Base-by-base conservation (phyloP, 305 asterid genomes). In the Withania somnifera region DNA sequence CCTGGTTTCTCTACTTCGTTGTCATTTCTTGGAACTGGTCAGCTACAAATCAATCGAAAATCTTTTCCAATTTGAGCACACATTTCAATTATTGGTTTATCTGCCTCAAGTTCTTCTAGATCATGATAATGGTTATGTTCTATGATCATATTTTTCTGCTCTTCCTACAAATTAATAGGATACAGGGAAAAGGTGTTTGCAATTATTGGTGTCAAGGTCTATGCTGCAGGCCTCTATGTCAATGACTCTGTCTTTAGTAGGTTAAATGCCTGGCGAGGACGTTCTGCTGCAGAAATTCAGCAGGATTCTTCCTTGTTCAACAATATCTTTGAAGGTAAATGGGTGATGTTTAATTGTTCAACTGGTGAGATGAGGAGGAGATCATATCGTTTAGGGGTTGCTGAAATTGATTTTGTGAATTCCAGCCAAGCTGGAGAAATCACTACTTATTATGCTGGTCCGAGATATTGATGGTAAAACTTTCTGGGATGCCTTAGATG, bases 401-500 rank as follows among this genome's bases (percentile, higher is more conserved):
- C 83, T 82, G n/a, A 86, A 76, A 61, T n/a, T 86, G 80, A 77
- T 80, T 60, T 52, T 77, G 79, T 40, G 81, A 82, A 86, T 30
- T 89, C 91, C 97, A 95, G 98, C 93, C 86, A 84, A 97, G 83
- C 57, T 86, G 24, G 97, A 95, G 89, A 95, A 95, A 84, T 92
- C 98, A 38, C 86, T 95, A 52, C 94, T 88, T 61, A 91, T 95
- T 82, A 86, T 89, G 83, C 89, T 95, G 81, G 98, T 93, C 30
- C 89, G 99, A 88, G 97, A 94, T 80, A 88, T 94, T 47, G 98
- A 92, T 84, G 99, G 98, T 50, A 95, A 93, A 90, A 93, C 94
- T 54, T 95, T 94, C 83, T 93, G 99, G 98, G 97, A 91, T 78
- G 98, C 99, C 64, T 90, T 95, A 87, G 92, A 91, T 83, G 98